Conservation (phyloP, 2,329 filamentous ascomycete species). For the Fusarium hainanense region DNA sequence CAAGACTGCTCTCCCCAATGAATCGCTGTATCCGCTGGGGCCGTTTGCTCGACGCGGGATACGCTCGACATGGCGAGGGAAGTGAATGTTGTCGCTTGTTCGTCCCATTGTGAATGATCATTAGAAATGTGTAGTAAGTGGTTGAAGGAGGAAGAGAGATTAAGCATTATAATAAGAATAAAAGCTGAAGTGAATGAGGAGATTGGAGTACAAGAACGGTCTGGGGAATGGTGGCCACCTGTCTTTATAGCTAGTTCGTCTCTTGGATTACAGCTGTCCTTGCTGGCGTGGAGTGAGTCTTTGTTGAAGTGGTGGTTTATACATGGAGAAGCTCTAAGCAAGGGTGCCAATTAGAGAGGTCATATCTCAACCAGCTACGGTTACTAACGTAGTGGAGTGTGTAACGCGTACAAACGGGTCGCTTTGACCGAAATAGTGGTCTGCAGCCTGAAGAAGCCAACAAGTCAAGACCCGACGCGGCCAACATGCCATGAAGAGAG, state of each 20-base stretch:
- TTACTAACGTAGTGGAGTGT: constrained; percentile 17
- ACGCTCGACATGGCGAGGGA: constrained; percentile 31
- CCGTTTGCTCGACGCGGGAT: constrained; percentile 29
- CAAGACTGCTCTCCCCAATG: constrained; percentile 31
- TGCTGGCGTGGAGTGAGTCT: constrained; percentile 2
- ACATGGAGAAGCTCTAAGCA: constrained; percentile 23
- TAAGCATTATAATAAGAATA: constrained; percentile 17
- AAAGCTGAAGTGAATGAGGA: background rate
- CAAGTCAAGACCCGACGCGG: constrained; percentile 24
- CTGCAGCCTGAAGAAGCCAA: constrained; percentile 27
- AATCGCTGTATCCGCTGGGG: constrained; percentile 23
- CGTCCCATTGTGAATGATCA: constrained; percentile 29
- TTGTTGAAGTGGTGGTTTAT: constrained; percentile 26
- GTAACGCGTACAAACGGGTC: constrained; percentile 21
- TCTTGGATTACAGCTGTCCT: constrained; percentile 1
- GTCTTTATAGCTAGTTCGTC: constrained; percentile 15
- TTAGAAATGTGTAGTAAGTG: constrained; percentile 3
- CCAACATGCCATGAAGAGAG: constrained; percentile 23
- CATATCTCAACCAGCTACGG: constrained; percentile 20
- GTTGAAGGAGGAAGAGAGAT: background rate
- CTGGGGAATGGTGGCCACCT: background rate
- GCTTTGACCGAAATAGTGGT: constrained; percentile 20
- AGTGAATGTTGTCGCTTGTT: constrained; percentile 33
- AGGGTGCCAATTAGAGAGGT: constrained; percentile 20
- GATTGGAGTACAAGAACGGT: background rate